phyloP scores from a whole-genome alignment of 768 basidiomycete genomes.

The Boletus reticuloceps region DNA sequence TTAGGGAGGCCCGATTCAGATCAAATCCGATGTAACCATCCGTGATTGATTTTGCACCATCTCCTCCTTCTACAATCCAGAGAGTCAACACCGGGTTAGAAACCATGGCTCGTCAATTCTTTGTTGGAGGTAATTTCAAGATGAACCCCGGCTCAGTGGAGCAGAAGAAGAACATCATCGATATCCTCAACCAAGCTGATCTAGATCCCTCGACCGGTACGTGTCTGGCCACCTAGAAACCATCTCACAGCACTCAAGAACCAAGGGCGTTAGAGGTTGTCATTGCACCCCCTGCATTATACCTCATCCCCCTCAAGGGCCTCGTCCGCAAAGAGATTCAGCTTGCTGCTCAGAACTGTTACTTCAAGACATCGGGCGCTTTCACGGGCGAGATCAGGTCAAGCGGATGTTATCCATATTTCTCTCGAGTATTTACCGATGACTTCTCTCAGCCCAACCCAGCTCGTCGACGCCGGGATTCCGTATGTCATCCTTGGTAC shows the following conservation, averaged over 20 bases:
- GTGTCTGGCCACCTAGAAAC: neutral
- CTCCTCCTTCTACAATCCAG: neutral
- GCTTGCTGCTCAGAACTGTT: slow-evolving; percentile 90
- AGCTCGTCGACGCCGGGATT: slow-evolving; percentile 83
- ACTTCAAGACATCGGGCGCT: slow-evolving; percentile 80
- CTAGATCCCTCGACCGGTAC: slow-evolving; percentile 78
- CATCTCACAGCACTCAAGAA: slow-evolving; percentile 8
- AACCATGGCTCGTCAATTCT: slow-evolving; percentile 78
- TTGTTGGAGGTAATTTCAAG: slow-evolving; percentile 98
- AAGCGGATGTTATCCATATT: slow-evolving; percentile 13
- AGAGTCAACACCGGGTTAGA: neutral
- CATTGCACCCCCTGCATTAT: slow-evolving; percentile 87
- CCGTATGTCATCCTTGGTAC: slow-evolving; percentile 90
- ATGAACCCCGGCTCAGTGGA: slow-evolving; percentile 79
- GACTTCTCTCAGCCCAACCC: slow-evolving; percentile 54
- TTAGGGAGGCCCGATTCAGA: neutral
- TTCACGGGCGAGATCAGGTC: slow-evolving; percentile 97
- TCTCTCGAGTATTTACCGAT: neutral
- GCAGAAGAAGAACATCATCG: slow-evolving; percentile 63
- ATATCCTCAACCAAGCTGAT: slow-evolving; percentile 72
- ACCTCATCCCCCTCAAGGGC: slow-evolving; percentile 72
- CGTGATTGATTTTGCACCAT: neutral
- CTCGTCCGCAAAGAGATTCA: slow-evolving; percentile 63
- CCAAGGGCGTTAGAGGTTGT: slow-evolving; percentile 68
- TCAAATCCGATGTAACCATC: slow-evolving; percentile 1